Conservation (phyloP, 345 rosid species). For the Iberis pinnata region DNA sequence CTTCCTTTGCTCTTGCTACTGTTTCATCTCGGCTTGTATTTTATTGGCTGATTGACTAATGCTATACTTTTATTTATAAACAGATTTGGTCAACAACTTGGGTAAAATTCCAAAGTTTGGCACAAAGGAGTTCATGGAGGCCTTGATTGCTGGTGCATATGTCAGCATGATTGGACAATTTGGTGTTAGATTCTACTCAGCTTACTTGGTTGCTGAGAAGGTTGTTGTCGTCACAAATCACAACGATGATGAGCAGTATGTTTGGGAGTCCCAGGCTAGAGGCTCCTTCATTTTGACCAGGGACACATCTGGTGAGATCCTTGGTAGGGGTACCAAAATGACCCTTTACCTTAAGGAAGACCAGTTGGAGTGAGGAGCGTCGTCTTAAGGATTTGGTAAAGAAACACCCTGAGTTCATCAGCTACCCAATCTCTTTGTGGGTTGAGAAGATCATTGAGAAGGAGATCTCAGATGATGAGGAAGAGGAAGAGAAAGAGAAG, state of each 20-base stretch:
- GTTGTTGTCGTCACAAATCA: constrained; percentile 77
- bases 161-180: constrained; percentile 91
- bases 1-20: not conserved
- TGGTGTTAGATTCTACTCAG: constrained; percentile 83
- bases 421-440: constrained; percentile 85
- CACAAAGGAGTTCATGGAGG: constrained; percentile 87
- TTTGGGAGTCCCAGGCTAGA: constrained; percentile 95
- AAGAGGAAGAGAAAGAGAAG: constrained; percentile 72
- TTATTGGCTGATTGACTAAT: no score
- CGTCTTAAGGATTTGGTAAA: constrained; percentile 73
- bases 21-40: not conserved
- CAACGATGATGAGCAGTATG: constrained; percentile 80
- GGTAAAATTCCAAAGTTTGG: constrained; percentile 91
- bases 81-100: constrained; percentile 84
- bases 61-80: not conserved
- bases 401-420: constrained; percentile 94
- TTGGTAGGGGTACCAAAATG: constrained; percentile 83
- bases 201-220: constrained; percentile 79
- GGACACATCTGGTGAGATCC: constrained; percentile 58
- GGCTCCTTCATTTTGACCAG: constrained; percentile 80
- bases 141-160: constrained; percentile 84
- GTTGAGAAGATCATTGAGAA: constrained; percentile 82
- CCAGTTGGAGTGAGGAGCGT: constrained; percentile 88
- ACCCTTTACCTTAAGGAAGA: constrained; percentile 70
- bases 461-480: constrained; percentile 85